Conservation (phyloP, 1,284 basidiomycete species). For the Blastosporella zonata region DNA sequence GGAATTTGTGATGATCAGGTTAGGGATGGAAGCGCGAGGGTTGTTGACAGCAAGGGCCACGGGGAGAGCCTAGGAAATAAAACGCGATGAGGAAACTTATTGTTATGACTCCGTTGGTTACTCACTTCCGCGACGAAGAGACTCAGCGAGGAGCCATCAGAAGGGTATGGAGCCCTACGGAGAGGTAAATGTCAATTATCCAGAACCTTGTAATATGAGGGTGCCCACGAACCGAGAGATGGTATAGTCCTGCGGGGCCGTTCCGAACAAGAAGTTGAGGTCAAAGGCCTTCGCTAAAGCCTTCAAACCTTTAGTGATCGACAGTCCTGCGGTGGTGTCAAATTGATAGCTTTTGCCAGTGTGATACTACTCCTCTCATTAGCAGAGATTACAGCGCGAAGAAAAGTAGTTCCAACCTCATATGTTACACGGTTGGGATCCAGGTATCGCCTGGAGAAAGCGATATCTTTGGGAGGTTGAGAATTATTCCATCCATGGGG, state of each 20-base stretch:
- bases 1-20: slow-evolving; percentile 69
- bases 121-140: slow-evolving; percentile 59
- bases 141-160: slow-evolving; percentile 59
- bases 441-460: slow-evolving; percentile 67
- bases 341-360: slow-evolving; percentile 30
- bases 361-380: slow-evolving; percentile 47
- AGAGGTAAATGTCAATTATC: background rate
- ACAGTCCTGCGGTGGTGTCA: slow-evolving; percentile 50
- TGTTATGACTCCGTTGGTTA: no score
- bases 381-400: background rate
- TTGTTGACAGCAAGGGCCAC: slow-evolving; percentile 59
- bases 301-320: slow-evolving; percentile 54
- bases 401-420: slow-evolving; percentile 37
- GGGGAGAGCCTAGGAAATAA: slow-evolving; percentile 51
- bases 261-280: slow-evolving; percentile 57
- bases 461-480: slow-evolving; percentile 36
- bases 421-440: slow-evolving; percentile 75
- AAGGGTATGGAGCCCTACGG: slow-evolving; percentile 58
- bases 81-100: no score
- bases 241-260: slow-evolving; percentile 71
- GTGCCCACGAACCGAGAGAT: slow-evolving; percentile 41
- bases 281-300: slow-evolving; percentile 52
- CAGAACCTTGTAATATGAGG: background rate
- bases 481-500: background rate
- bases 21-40: slow-evolving; percentile 53